phyloP scores from a whole-genome alignment of 2,329 filamentous ascomycete species.

The Tolypocladium inflatum region DNA sequence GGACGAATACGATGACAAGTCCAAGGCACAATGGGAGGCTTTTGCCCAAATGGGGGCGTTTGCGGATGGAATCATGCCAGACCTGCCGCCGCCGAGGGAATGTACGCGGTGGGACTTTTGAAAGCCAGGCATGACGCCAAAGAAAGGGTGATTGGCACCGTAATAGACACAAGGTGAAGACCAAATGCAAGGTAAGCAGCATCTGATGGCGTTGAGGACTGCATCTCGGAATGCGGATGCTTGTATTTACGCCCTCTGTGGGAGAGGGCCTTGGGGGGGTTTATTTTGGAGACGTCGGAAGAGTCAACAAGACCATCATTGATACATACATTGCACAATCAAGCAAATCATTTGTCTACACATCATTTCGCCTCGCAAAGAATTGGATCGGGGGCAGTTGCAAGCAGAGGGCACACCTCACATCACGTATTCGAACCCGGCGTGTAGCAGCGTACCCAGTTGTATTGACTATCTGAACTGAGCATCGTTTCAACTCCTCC shows the following conservation, averaged over 20 bases:
- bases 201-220: slow-evolving; percentile 4
- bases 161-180: neutral
- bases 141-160: neutral
- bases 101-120: slow-evolving; percentile 68
- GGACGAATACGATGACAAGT: slow-evolving; percentile 48
- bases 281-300: neutral
- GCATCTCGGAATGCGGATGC: neutral
- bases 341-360: neutral
- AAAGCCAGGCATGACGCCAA: slow-evolving; percentile 4
- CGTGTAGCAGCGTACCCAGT: neutral
- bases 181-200: neutral
- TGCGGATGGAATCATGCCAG: slow-evolving; percentile 61
- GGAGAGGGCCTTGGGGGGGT: neutral
- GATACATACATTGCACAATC: neutral
- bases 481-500: neutral
- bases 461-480: neutral
- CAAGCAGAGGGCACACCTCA: neutral
- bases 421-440: neutral
- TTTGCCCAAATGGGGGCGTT: slow-evolving; percentile 60
- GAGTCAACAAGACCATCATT: neutral
- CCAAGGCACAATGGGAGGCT: slow-evolving; percentile 53
- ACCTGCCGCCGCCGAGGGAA: slow-evolving; percentile 68
- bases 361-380: neutral
- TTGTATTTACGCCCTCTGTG: neutral
- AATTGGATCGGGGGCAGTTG: neutral